phyloP scores from a whole-genome alignment of 345 rosid genomes.

The Odontarrhena argentea region DNA sequence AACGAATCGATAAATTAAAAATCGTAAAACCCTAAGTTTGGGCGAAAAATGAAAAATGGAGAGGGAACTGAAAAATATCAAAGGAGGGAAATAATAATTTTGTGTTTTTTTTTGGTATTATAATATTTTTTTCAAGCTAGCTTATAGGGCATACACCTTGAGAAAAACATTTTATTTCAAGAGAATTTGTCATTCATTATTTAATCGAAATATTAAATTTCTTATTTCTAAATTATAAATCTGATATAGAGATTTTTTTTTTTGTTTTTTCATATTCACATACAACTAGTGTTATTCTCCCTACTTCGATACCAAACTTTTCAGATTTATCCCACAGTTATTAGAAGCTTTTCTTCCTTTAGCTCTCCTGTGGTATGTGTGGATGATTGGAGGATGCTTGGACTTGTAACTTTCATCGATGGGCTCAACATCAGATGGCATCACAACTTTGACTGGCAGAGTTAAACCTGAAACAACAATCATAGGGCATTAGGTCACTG shows the following conservation, averaged over 20 bases:
- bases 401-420: background rate
- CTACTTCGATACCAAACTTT: background rate
- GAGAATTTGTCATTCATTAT: too few species aligned
- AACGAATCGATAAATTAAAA: background rate
- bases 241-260: too few species aligned
- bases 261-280: background rate
- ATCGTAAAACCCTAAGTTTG: constrained; percentile 36
- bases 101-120: background rate
- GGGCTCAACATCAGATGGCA: constrained; percentile 13
- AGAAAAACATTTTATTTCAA: too few species aligned
- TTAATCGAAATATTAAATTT: too few species aligned
- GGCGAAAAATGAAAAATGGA: background rate
- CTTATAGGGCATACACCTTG: too few species aligned
- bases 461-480: constrained; percentile 15
- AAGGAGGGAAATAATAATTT: constrained; percentile 28
- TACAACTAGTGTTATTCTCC: background rate
- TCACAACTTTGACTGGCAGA: background rate
- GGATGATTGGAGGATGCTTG: constrained; percentile 9
- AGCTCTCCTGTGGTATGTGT: constrained; percentile 16
- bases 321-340: background rate
- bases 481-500: background rate
- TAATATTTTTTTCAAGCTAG: too few species aligned
- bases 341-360: constrained; percentile 8
- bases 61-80: constrained; percentile 28
- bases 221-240: too few species aligned